Evolutionary conservation across 257 asterid species (phyloP), one percentile per base, ranked within the genome.

Genomic region (Cynanchum wilfordii): DNA sequence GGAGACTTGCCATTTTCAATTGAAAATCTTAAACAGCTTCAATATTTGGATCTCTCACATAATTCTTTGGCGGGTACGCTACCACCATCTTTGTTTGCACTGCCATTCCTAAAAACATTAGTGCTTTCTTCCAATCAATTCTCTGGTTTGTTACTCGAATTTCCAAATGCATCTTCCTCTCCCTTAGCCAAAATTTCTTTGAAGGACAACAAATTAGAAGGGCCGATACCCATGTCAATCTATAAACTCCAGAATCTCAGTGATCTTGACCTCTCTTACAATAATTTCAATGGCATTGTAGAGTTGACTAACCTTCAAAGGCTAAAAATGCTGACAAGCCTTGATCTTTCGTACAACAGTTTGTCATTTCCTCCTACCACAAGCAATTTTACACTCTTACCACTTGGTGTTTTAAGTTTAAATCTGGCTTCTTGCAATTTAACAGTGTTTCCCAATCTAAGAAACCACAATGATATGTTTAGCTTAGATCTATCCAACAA

Each of bases 311-410:
- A 50, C 29, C 15, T 84, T 40, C 78, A 71, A 52, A 75, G 15
- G 25, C 75, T 86, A 47, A 64, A 2, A 19, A 86, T 79, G 52
- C 90, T 86, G 8, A 38, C 87, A 10, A 68, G 66, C 6, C 82
- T 89, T 2, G 96, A 86, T 73, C 86, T 89, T 58, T 87, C 87
- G 22, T 36, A 80, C 84, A 89, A 89, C 78, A 77, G 74, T 5
- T 44, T 89, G 80, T 44, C 86, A 52, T 57, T 89, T 49, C 77
- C 68, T 38, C 66, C 73, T 17, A 66, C 74, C 49, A 76, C 47
- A 17, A 71, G 29, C 33, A 76, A 15, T 68, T 67, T 80, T 17
- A 45, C 80, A 27, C 68, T 69, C 1, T 73, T 47, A n/a, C 36
- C 13, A 0, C 82, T 83, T 12, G 70, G 70, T 80, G 42, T 85